These are phyloP conservation scores for Mycosphaerella sp. DNA, from an alignment of 2,329 filamentous ascomycete genomes.

Conservation along the genomic window DNA sequence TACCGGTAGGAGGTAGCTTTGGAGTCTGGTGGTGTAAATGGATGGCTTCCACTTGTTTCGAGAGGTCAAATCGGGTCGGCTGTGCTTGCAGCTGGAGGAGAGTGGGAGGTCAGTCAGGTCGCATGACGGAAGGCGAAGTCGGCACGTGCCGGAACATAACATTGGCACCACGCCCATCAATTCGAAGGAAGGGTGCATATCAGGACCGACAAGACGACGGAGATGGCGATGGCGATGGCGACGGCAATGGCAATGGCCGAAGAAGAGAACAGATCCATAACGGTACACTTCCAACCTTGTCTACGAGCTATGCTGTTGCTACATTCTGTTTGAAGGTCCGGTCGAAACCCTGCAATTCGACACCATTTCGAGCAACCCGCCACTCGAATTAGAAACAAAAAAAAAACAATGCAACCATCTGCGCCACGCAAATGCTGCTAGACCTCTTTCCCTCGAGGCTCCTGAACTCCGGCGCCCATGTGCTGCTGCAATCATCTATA, in stretches of 20 bases:
- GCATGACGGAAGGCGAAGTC: no score
- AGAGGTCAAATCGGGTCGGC: no score
- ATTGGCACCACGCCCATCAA: no score
- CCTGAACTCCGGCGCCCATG: constrained; percentile 5
- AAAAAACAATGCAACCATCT: not conserved
- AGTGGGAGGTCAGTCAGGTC: no score
- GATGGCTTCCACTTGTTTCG: no score
- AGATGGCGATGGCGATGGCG: no score
- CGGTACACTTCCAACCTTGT: constrained; percentile 1
- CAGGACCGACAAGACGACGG: no score
- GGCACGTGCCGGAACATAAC: no score
- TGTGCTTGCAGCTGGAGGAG: no score
- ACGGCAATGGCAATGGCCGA: not conserved
- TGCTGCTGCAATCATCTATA: constrained; percentile 11
- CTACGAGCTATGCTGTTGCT: constrained; percentile 14
- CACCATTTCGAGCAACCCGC: constrained; percentile 1
- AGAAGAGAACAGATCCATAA: not conserved
- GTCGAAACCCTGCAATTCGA: constrained; percentile 10
- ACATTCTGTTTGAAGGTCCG: constrained; percentile 1
- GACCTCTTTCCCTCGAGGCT: not conserved
- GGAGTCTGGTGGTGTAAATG: no score
- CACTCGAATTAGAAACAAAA: not conserved
- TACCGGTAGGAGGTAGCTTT: not conserved
- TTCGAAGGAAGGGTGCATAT: no score
- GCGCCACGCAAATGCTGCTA: constrained; percentile 10